Percentiles rank a stretch among this genome's conserved stretches.
phyloP scores from a whole-genome alignment of 208 protist species.

The Hexamita inflata region DNA sequence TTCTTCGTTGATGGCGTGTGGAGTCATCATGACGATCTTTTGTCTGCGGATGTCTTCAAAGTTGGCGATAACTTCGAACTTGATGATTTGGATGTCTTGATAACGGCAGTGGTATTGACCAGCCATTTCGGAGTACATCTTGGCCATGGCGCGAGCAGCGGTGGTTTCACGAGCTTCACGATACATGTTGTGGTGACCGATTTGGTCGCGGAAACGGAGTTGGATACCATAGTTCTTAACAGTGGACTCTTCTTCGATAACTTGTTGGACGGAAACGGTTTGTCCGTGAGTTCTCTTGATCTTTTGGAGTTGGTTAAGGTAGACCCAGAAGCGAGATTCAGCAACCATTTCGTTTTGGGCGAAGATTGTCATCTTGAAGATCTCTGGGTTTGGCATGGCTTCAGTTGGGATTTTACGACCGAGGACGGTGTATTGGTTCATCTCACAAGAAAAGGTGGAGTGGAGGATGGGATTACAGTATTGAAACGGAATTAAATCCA shows the following conservation, averaged over 20 bases:
- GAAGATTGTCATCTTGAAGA: constrained; percentile 95
- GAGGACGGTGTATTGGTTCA: constrained; percentile 73
- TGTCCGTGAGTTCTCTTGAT: constrained; percentile 92
- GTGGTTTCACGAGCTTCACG: constrained; percentile 94
- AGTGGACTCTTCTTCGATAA: constrained; percentile 75
- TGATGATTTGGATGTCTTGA: constrained; percentile 81
- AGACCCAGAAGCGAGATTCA: constrained; percentile 95
- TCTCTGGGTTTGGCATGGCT: constrained; percentile 65
- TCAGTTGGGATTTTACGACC: constrained; percentile 74
- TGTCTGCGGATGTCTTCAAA: neutral
- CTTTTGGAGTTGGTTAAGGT: constrained; percentile 84
- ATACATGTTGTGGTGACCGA: constrained; percentile 93
- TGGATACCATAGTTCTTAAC: constrained; percentile 93
- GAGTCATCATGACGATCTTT: constrained; percentile 2
- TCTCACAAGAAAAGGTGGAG: too few species aligned
- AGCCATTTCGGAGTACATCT: constrained; percentile 88
- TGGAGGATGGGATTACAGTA: too few species aligned
- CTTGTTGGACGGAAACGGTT: constrained; percentile 46
- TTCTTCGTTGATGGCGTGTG: too few species aligned
- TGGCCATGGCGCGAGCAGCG: constrained; percentile 74
- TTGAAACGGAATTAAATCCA: too few species aligned
- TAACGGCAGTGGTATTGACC: constrained; percentile 77
- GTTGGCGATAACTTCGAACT: constrained; percentile 64
- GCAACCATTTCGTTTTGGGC: constrained; percentile 88
- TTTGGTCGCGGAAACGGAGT: constrained; percentile 89